These are phyloP conservation scores for Cercospora sp. DNA, from an alignment of 2,329 filamentous ascomycete genomes.

Conservation along the genomic window DNA sequence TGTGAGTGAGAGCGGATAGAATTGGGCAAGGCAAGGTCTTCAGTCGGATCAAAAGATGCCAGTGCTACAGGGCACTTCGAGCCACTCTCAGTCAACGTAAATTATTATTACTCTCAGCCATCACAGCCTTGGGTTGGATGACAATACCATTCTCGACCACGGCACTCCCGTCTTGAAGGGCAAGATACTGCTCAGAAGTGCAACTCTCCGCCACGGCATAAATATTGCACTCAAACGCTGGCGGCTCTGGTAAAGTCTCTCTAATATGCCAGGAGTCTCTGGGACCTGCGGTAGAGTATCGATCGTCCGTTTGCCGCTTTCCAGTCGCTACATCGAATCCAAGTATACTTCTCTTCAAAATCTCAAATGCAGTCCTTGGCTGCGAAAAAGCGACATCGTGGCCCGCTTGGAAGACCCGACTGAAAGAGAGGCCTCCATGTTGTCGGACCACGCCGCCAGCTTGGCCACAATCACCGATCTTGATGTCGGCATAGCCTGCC, in stretches of 20 bases:
- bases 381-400: slow-evolving; percentile 46
- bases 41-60: no score
- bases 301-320: slow-evolving; percentile 42
- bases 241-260: slow-evolving; percentile 44
- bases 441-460: slow-evolving; percentile 37
- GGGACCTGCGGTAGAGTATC: slow-evolving; percentile 45
- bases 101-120: background rate
- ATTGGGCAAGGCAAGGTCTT: no score
- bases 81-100: background rate
- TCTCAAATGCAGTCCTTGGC: slow-evolving; percentile 55
- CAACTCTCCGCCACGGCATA: slow-evolving; percentile 44
- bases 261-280: slow-evolving; percentile 46
- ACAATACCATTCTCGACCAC: slow-evolving; percentile 51
- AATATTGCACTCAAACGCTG: slow-evolving; percentile 47
- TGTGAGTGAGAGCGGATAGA: background rate
- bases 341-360: slow-evolving; percentile 55
- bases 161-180: slow-evolving; percentile 49
- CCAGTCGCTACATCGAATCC: slow-evolving; percentile 59
- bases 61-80: background rate
- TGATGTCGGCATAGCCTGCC: slow-evolving; percentile 37
- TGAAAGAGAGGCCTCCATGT: slow-evolving; percentile 39
- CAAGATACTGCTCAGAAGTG: slow-evolving; percentile 46
- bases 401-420: slow-evolving; percentile 38
- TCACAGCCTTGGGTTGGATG: slow-evolving; percentile 5
- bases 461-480: slow-evolving; percentile 31